phyloP scores from a whole-genome alignment of 768 basidiomycete species.

The Phylloporus sp. region DNA sequence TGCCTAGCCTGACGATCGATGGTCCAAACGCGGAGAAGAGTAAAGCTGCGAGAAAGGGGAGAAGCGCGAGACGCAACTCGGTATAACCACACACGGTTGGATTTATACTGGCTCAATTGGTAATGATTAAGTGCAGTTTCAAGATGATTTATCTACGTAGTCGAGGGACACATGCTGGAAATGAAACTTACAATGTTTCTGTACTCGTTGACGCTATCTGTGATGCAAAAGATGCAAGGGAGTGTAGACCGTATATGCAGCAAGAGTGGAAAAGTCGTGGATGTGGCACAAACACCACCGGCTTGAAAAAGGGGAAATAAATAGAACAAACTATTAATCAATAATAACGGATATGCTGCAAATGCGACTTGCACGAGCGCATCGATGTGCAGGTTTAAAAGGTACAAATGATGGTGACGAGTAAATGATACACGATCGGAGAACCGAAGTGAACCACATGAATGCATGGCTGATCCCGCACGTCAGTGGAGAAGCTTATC shows the following conservation, averaged over 20 bases:
- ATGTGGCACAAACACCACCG: constrained; percentile 7
- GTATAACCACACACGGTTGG: constrained; percentile 26
- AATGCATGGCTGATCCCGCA: constrained; percentile 11
- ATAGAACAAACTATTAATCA: constrained; percentile 30
- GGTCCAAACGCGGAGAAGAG: constrained; percentile 43
- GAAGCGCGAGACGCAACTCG: constrained; percentile 75
- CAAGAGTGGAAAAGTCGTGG: constrained; percentile 10
- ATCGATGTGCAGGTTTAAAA: constrained; percentile 4
- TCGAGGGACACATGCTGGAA: constrained; percentile 13
- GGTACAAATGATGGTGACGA: constrained; percentile 9
- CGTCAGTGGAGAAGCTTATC: constrained; percentile 8
- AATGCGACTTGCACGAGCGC: constrained; percentile 9
- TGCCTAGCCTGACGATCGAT: constrained; percentile 73
- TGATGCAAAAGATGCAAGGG: constrained; percentile 15
- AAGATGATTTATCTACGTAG: constrained; percentile 20
- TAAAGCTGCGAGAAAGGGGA: constrained; percentile 56
- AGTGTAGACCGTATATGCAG: constrained; percentile 15
- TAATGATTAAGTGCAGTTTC: too few species aligned
- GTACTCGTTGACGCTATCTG: constrained; percentile 16
- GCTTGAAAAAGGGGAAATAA: constrained; percentile 17
- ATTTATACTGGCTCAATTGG: too few species aligned
- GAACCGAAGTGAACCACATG: constrained; percentile 11
- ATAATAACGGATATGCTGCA: constrained; percentile 34
- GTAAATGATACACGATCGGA: constrained; percentile 21
- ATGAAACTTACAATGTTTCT: constrained; percentile 18